Evolutionary conservation across 106 monocot species (phyloP).

Genomic region (Allium cepa): DNA sequence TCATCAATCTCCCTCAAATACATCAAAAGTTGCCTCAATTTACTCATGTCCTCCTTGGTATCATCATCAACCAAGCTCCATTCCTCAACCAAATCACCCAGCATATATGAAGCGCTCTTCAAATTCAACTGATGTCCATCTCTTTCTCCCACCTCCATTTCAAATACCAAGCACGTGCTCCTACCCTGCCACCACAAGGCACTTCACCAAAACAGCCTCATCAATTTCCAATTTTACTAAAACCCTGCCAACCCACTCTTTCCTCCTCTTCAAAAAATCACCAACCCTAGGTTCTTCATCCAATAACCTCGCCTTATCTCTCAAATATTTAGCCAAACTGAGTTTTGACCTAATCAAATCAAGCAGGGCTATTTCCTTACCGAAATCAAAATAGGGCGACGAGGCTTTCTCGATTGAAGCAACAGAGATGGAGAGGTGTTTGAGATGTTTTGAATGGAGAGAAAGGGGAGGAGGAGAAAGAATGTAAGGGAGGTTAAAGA

Average conservation of each 20-base stretch:
- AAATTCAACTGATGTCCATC: conserved; percentile 26
- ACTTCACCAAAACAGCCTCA: conserved; percentile 61
- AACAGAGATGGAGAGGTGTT: conserved; percentile 26
- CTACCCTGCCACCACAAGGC: conserved; percentile 81
- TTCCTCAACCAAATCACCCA: conserved; percentile 67
- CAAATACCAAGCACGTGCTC: conserved; percentile 67
- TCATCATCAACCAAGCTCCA: conserved; percentile 40
- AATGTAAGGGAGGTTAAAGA: neutral
- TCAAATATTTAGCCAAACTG: conserved; percentile 13
- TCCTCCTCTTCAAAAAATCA: conserved; percentile 26
- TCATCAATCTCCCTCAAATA: conserved; percentile 38
- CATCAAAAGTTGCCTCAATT: conserved; percentile 49
- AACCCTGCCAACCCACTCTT: conserved; percentile 4
- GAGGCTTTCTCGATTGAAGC: conserved; percentile 44
- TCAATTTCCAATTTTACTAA: conserved; percentile 20
- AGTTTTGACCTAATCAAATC: conserved; percentile 37
- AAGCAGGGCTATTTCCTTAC: conserved; percentile 54
- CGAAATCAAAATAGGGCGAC: conserved; percentile 29
- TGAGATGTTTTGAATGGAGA: conserved; percentile 9
- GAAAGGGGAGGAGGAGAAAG: neutral
- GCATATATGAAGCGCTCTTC: conserved; percentile 37
- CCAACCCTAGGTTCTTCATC: conserved; percentile 57
- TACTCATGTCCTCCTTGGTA: conserved; percentile 24
- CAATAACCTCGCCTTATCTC: conserved; percentile 44
- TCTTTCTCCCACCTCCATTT: neutral